Base-by-base conservation (phyloP, 306 rosid genomes). In the Herpetospermum pedunculosum region DNA sequence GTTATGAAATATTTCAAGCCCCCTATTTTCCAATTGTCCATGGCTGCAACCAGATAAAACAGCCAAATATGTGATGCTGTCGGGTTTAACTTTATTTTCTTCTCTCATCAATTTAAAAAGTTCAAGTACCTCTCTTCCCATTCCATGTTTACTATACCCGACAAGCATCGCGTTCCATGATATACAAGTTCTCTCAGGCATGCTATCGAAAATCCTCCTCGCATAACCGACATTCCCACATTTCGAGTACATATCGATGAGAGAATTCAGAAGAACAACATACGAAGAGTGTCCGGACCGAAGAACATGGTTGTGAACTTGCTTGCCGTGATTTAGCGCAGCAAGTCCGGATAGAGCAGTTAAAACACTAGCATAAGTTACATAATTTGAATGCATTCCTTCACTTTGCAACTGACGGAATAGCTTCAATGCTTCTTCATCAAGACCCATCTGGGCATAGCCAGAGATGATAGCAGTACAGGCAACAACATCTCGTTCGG, bases 161-260 rank as follows among this genome's bases (percentile, higher is more conserved):
- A 83, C 85, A 37, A 92, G 90, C 97, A 90, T 90, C 21, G 90
- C 96, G 80, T 92, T 92, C 97, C 98, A 92, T 34, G 96, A 90
- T 80, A 92, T 85, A 53, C 81, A 88, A 34, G 87, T 89, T 76
- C 97, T 87, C 85, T 85, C 95, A 4, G 63, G 65, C 89, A 93
- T 87, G 64, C 79, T 49, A 77, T 88, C 87, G 55, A 93, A 93
- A 29, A 89, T 77, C 76, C 92, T 85, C 78, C 89, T 81, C 0
- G 98, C 79, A 67, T 91, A 93, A 40, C 77, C 55, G 54, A 89
- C 89, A 59, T 81, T 89, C 79, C 97, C 98, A 75, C 96, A 91
- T 85, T 93, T 93, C 52, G 96, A 82, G 85, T 93, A 93, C 98
- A 93, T 91, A 80, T 93, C 94, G 38, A 93, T 89, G 77, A 93